Percentiles rank a stretch among this genome's conserved stretches.
Evolutionary conservation across 305 asterid genomes (phyloP).

Genomic region (Fraxinus xanthoxyloides): DNA sequence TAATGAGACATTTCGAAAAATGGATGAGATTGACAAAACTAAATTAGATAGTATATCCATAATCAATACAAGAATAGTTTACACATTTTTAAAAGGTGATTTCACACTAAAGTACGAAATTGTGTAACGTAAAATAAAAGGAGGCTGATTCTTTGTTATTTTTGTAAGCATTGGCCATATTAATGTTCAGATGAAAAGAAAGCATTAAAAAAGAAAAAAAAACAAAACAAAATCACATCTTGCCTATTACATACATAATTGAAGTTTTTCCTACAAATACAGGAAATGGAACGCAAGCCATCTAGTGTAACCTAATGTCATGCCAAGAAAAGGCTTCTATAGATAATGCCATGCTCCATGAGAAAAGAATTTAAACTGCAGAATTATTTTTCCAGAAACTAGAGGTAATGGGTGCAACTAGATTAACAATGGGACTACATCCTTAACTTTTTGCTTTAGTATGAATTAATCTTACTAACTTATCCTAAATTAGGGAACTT

Average conservation of each 20-base stretch:
- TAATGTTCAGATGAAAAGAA: not conserved
- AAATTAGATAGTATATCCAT: constrained; percentile 3
- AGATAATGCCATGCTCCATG: not conserved
- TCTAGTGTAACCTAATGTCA: not conserved
- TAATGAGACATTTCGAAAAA: constrained; percentile 11
- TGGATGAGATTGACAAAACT: constrained; percentile 3
- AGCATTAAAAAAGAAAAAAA: not conserved
- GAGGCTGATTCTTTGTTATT: not conserved
- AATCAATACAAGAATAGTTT: constrained; percentile 7
- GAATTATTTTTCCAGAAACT: not conserved
- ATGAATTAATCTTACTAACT: not conserved
- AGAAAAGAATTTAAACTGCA: not conserved
- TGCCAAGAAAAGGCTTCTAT: not conserved
- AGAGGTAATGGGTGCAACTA: not conserved
- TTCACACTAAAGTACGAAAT: not conserved
- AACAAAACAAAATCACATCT: not conserved
- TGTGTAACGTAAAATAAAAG: not conserved
- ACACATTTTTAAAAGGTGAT: not conserved
- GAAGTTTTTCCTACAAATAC: constrained; percentile 3
- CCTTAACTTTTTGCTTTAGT: not conserved
- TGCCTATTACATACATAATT: not conserved
- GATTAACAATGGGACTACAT: not conserved
- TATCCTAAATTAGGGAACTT: not conserved
- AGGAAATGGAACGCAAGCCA: not conserved
- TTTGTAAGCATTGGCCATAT: constrained; percentile 2